Base-by-base conservation (phyloP, 1,139 yeast species). In the Meyerozyma guilliermondii region DNA sequence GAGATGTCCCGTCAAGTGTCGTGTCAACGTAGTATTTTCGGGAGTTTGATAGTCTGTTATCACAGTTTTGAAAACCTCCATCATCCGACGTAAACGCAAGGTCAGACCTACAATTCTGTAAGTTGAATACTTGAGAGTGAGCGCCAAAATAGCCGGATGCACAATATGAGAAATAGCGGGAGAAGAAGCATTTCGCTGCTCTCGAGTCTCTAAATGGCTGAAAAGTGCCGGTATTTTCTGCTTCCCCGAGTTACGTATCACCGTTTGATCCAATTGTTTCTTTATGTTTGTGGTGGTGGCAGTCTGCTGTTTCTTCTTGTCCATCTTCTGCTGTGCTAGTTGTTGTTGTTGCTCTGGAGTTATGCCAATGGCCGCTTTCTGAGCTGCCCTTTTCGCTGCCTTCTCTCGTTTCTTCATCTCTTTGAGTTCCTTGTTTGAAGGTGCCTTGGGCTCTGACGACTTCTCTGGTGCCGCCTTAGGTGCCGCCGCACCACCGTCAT, bases 81-180 rank as follows among this genome's bases (percentile, higher is more conserved):
- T 69, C 95, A 92, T 89, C 28, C 88, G 83, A 50, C 74, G 72
- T 59, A 96, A 86, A 52, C 99, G 77, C 24, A 87, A 83, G 11
- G 82, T 86, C 0, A 97, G 88, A 0, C 99, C 99, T 18, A 91
- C 95, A 38, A 91, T 79, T 51, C 83, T 80, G 61, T 88, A 91
- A 38, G 88, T 81, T 9, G 96, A 85, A 52, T 83, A 82, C 54
- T 87, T 86, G 50, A 88, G 78, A 1, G 96, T 84, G 48, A 94
- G 71, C 17, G 89, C 73, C 41, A 89, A 70, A 38, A 92, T 81
- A 1, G 87, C 80, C 0, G 98, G 98, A 62, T 94, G 98, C 17
- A 92, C 88, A 42, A 87, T 80, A 48, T 81, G 80, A 4, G 83
- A 77, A 18, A 80, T 73, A 6, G 79, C 65, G 2, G 82, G 80